These are phyloP conservation scores for Parathielavia appendiculata DNA, from an alignment of 495 filamentous ascomycete genomes.

Conservation along the genomic window DNA sequence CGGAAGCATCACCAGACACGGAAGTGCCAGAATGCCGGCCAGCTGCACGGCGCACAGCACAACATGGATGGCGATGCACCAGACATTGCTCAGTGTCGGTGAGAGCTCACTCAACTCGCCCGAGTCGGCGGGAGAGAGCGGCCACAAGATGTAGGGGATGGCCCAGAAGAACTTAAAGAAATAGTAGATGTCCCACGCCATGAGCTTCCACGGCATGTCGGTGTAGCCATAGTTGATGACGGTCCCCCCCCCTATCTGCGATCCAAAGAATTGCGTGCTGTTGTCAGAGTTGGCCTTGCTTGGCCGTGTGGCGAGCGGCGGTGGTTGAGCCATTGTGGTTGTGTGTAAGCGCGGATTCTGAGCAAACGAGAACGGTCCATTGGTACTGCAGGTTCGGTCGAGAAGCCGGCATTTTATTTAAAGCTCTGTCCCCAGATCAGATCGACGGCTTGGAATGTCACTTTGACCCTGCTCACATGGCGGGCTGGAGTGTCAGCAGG, in stretches of 20 bases:
- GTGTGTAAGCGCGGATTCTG: neutral
- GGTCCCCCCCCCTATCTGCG: slow-evolving; percentile 46
- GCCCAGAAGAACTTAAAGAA: slow-evolving; percentile 48
- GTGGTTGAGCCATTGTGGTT: neutral
- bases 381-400: neutral
- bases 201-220: slow-evolving; percentile 51
- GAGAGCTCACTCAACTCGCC: slow-evolving; percentile 55
- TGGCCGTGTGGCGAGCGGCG: neutral
- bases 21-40: slow-evolving; percentile 45
- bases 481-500: neutral
- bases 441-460: neutral
- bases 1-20: slow-evolving; percentile 45
- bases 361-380: neutral
- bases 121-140: slow-evolving; percentile 47
- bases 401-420: neutral
- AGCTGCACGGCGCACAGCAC: slow-evolving; percentile 50
- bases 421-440: neutral
- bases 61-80: slow-evolving; percentile 47
- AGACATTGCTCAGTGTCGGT: slow-evolving; percentile 44
- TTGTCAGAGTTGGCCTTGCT: neutral
- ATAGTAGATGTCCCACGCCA: slow-evolving; percentile 51
- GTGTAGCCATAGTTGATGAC: slow-evolving; percentile 55
- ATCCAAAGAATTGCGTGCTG: slow-evolving; percentile 42
- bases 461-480: slow-evolving; percentile 9
- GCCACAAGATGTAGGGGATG: slow-evolving; percentile 50